Conservation (phyloP, 75 land plant species). For the Sequoiadendron giganteum region DNA sequence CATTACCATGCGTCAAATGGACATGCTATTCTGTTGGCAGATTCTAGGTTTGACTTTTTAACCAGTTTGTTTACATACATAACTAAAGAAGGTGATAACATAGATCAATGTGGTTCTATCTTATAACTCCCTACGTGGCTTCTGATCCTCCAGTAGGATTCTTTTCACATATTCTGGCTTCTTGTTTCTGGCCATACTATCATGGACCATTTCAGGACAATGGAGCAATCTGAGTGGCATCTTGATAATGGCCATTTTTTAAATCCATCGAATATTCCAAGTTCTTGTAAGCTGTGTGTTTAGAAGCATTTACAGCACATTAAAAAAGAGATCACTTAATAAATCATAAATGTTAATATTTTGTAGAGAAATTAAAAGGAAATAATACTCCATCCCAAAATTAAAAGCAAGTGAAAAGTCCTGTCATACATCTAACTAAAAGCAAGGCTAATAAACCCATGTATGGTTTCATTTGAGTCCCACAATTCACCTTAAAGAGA, state of each 20-base stretch:
- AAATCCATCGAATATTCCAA: background rate
- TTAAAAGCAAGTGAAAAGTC: background rate
- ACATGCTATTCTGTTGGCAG: background rate
- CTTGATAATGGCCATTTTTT: background rate
- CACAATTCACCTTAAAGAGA: background rate
- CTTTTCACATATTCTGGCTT: background rate
- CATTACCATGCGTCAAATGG: background rate
- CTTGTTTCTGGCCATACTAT: background rate
- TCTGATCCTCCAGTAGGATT: background rate
- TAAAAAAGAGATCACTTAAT: background rate
- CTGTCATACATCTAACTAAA: background rate
- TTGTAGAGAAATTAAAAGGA: background rate
- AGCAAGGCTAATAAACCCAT: background rate
- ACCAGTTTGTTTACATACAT: background rate
- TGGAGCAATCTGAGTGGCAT: background rate
- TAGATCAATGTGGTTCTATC: background rate
- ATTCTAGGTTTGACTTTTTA: background rate
- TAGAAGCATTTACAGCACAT: background rate
- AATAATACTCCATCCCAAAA: background rate
- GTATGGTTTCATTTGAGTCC: background rate
- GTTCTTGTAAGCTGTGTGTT: background rate
- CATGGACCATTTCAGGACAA: background rate
- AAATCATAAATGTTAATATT: background rate
- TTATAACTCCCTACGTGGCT: background rate
- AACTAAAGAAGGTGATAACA: background rate